Conservation (phyloP, 2,329 filamentous ascomycete species). For the Alternaria brassicae region DNA sequence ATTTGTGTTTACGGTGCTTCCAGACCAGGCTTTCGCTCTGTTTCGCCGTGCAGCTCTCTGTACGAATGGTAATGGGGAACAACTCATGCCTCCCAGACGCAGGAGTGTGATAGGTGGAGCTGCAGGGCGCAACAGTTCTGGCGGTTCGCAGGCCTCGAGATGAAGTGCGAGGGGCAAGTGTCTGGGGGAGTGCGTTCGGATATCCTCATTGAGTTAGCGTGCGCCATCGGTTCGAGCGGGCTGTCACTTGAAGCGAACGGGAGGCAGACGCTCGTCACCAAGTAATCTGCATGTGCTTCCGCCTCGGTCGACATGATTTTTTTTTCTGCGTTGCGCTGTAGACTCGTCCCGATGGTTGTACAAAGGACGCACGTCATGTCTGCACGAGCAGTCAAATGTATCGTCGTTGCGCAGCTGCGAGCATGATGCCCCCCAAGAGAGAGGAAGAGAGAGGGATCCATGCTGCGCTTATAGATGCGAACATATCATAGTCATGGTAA, state of each 20-base stretch:
- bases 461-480: conserved; percentile 1
- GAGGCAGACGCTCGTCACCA: conserved; percentile 34
- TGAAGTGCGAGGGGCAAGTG: conserved; percentile 18
- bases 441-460: not conserved
- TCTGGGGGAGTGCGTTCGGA: conserved; percentile 27
- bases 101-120: conserved; percentile 24
- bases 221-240: conserved; percentile 12
- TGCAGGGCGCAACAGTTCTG: conserved; percentile 21
- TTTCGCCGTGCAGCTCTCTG: conserved; percentile 17
- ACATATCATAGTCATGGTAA: not conserved
- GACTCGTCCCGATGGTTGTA: conserved; percentile 16
- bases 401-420: conserved; percentile 4
- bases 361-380: conserved; percentile 20
- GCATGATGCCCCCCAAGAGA: not conserved
- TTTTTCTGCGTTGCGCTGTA: conserved; percentile 9
- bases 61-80: conserved; percentile 4
- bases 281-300: conserved; percentile 25
- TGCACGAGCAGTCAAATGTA: conserved; percentile 7
- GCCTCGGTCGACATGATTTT: conserved; percentile 20
- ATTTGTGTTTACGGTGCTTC: not conserved
- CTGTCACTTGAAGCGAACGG: conserved; percentile 22
- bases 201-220: conserved; percentile 22
- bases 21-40: conserved; percentile 8
- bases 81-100: not conserved
- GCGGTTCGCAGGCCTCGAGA: conserved; percentile 21